phyloP scores from a whole-genome alignment of 2,329 filamentous ascomycete species.

The Magnaporthiopsis rhizophila region DNA sequence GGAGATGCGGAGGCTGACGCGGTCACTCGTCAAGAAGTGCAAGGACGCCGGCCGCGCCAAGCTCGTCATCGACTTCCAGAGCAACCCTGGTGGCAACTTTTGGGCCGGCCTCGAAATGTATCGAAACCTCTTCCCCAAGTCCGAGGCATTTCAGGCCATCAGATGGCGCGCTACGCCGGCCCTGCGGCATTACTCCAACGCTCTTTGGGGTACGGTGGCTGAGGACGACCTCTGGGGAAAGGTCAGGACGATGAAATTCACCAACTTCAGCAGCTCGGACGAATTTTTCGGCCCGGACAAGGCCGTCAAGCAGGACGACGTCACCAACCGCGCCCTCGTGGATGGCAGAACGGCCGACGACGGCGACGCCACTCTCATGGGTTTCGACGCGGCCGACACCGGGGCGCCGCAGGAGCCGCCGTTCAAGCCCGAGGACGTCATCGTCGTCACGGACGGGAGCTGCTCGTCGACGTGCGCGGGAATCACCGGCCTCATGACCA shows the following conservation, averaged over 20 bases:
- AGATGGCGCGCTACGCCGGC: neutral
- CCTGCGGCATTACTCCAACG: neutral
- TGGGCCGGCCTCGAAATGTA: slow-evolving; percentile 54
- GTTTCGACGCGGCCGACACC: slow-evolving; percentile 3
- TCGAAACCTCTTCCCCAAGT: slow-evolving; percentile 42
- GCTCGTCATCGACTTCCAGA: slow-evolving; percentile 50
- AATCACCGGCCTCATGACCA: slow-evolving; percentile 19
- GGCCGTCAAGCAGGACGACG: neutral
- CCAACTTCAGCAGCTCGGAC: neutral
- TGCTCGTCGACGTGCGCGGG: slow-evolving; percentile 19
- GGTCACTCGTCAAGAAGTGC: slow-evolving; percentile 27
- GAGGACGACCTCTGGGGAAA: neutral
- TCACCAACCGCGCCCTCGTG: neutral
- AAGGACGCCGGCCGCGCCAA: slow-evolving; percentile 45
- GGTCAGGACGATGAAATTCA: neutral
- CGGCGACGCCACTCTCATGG: slow-evolving; percentile 6
- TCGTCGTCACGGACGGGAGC: slow-evolving; percentile 17
- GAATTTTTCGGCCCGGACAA: neutral
- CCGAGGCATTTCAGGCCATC: slow-evolving; percentile 12
- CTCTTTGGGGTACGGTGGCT: neutral
- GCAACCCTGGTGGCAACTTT: slow-evolving; percentile 51
- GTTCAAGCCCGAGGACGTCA: slow-evolving; percentile 12
- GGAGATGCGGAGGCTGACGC: slow-evolving; percentile 24
- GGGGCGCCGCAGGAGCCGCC: neutral
- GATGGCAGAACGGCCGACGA: slow-evolving; percentile 7